phyloP scores from a whole-genome alignment of 208 protist species.

The Leishmania gerbilli region DNA sequence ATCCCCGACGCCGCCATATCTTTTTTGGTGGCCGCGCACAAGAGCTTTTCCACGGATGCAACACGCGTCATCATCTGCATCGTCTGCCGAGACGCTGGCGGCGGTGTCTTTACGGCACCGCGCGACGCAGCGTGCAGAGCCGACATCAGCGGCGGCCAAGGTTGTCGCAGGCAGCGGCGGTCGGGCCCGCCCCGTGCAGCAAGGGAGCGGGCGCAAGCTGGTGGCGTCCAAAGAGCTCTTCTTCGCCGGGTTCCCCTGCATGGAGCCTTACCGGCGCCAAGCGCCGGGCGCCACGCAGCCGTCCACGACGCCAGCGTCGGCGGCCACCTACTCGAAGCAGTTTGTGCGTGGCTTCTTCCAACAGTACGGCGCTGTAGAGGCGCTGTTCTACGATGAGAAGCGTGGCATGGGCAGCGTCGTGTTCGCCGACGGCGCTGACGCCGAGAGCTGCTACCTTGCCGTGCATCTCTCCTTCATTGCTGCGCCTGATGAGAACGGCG shows the following conservation, averaged over 20 bases:
- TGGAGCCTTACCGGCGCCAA: not conserved
- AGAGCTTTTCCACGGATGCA: not conserved
- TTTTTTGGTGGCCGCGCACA: not conserved
- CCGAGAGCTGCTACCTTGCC: slow-evolving; percentile 62
- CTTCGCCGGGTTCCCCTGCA: slow-evolving; percentile 67
- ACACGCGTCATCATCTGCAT: not conserved
- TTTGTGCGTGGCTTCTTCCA: slow-evolving; percentile 61
- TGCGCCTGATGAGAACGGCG: slow-evolving; percentile 7
- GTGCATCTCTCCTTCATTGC: slow-evolving; percentile 54
- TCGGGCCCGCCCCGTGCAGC: not conserved
- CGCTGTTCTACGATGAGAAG: slow-evolving; percentile 48
- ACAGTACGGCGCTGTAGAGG: slow-evolving; percentile 53
- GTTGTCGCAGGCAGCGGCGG: not conserved
- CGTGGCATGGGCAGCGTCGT: slow-evolving; percentile 70
- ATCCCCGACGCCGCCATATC: too few species aligned
- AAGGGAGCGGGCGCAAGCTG: not conserved
- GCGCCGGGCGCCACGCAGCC: not conserved
- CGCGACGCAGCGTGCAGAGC: not conserved
- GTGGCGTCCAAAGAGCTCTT: slow-evolving; percentile 59
- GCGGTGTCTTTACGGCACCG: not conserved
- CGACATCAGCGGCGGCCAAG: not conserved
- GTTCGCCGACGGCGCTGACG: slow-evolving; percentile 51
- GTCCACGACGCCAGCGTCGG: not conserved
- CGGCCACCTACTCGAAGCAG: slow-evolving; percentile 17
- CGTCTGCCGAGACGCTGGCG: not conserved